Evolutionary conservation across 805 yeast species (phyloP), one percentile per base, ranked within the genome.

Genomic region (Saccharomycopsis amapae): DNA sequence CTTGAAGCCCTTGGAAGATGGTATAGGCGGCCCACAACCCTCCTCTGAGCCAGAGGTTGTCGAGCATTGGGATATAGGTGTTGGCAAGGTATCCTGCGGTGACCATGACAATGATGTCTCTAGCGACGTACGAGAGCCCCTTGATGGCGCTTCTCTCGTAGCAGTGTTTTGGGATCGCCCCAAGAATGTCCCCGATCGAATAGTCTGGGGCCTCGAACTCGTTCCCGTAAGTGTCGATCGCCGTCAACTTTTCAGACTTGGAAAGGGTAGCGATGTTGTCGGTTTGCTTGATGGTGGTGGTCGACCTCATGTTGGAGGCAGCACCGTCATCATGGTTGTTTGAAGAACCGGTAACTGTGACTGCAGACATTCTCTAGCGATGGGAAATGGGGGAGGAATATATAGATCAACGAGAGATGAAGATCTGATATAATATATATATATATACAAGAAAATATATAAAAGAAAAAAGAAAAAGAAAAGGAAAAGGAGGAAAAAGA

Each of bases 121-220:
- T 66, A 45, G 61, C 62, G 19, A 76, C 82, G 49, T 73, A 78
- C 35, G 65, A 67, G 40, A 78, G 56, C 3, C 81, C 76, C 52
- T 65, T 67, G 34, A 65, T 50, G 42, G 74, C 60, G 17, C 73
- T 66, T 63, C 81, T 69, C 52, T 78, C 72, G 55, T 76, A 78
- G 55, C 84, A 78, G 52, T 76, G 76, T 50, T 72, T 69, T 53
- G 84, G 84, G 53, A 78, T 77, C 31, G 77, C 78, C 42, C 67
- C 65, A 49, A 78, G 62, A 44, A 78, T 68, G 49, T 77, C 80
- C 60, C 72, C 73, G 57, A 78, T 76, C 49, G 80, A 63, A 62
- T 65, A 78, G 55, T 78, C 80, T n/a, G 84, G 84, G 3, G 72
- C 83, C 42, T 68, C 66, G 59, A 77, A 78, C 20, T 64, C 72